Conservation (phyloP, 257 asterid species). For the Voacanga thouarsii region DNA sequence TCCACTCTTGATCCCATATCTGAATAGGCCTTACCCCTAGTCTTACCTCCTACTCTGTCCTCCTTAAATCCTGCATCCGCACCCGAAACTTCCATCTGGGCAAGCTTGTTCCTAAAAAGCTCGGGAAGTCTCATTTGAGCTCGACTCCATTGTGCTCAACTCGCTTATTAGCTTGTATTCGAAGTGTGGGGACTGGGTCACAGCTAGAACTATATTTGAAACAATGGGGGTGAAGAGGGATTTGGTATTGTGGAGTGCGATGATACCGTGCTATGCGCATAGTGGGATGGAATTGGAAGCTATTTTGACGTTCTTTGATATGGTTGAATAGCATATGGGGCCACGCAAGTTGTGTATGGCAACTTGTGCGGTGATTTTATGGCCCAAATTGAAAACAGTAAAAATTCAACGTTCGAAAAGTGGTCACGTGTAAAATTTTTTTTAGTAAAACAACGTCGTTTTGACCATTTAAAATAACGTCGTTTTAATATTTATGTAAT, state of each 20-base stretch:
- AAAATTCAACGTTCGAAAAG: no score
- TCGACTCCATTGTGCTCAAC: slow-evolving; percentile 63
- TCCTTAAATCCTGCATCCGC: slow-evolving; percentile 91
- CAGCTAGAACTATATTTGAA: slow-evolving; percentile 52
- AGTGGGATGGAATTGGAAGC: slow-evolving; percentile 47
- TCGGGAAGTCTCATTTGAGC: slow-evolving; percentile 43
- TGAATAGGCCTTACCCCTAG: slow-evolving; percentile 51
- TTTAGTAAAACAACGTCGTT: no score
- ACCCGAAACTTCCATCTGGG: slow-evolving; percentile 61
- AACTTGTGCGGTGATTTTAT: no score
- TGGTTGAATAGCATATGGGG: slow-evolving; percentile 65
- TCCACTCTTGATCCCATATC: slow-evolving; percentile 72
- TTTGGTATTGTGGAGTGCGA: slow-evolving; percentile 88
- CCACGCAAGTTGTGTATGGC: no score
- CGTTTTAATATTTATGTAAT: no score
- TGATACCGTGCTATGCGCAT: slow-evolving; percentile 77
- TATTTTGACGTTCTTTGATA: slow-evolving; percentile 45
- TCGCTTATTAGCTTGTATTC: slow-evolving; percentile 78
- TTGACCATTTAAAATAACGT: no score
- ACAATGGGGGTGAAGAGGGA: slow-evolving; percentile 61
- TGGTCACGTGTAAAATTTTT: no score
- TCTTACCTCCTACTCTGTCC: slow-evolving; percentile 67
- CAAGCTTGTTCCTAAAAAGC: slow-evolving; percentile 46
- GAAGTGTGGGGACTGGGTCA: slow-evolving; percentile 65
- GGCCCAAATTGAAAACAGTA: no score